Base-by-base conservation (phyloP, 2,329 filamentous ascomycete genomes). In the Pyrenophora seminiperda region DNA sequence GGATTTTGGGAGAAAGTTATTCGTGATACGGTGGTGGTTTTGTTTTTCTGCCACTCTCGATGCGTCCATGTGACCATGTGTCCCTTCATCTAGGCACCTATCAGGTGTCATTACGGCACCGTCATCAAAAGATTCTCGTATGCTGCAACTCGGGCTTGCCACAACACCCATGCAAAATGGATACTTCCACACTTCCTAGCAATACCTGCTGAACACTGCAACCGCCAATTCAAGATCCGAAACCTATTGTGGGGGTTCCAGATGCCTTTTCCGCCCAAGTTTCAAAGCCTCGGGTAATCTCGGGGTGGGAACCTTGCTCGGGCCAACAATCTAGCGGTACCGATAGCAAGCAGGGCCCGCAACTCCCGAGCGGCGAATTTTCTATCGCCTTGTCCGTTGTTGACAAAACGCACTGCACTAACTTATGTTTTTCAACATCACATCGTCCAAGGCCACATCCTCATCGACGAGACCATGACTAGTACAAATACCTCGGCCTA, bases 181-280 rank as follows among this genome's bases (percentile, higher is more conserved):
- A n/a, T n/a, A n/a, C n/a, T n/a, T n/a, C n/a, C n/a, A 49, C 57
- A 39, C 29, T 56, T 50, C 53, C 46, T 53, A 45, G 41, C 56
- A 48, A 43, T 50, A 41, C 17, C 17, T 50, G 53, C 53, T 55
- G 44, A 53, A 55, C 51, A 20, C 43, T 38, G 34, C 30, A 48
- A 14, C 41, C 34, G 36, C 45, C 39, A 34, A 47, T 51, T 58
- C 47, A 46, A 47, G 43, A 44, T 43, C 50, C 20, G 52, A 50
- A 44, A 54, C 38, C 50, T 58, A 45, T 41, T 57, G 53, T 61
- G 62, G 59, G 52, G 43, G 51, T 52, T 58, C 43, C 57, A 65
- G 54, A 60, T 58, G 52, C 59, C 50, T 50, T 46, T 58, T 63
- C 43, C 41, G 54, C 45, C 31, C 43, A 47, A 47, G 38, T 47